phyloP scores from a whole-genome alignment of 768 basidiomycete species.

The Steccherinum ochraceum region DNA sequence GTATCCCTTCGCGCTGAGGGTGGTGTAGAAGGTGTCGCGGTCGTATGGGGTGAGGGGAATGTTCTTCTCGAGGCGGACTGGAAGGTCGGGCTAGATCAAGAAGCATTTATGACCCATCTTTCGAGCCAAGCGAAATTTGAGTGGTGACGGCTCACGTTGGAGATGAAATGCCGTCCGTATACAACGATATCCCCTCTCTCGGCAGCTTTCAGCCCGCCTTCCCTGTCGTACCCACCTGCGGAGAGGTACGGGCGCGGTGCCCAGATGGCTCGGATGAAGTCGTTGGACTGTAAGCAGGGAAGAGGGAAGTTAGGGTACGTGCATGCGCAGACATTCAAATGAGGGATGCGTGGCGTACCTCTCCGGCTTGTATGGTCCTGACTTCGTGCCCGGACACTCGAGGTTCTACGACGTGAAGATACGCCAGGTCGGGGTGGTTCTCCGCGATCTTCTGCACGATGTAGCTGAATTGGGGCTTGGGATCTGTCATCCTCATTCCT shows the following conservation, averaged over 20 bases:
- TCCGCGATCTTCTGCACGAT: constrained; percentile 34
- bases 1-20: constrained; percentile 6
- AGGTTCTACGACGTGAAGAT: constrained; percentile 30
- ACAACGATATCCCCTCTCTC: constrained; percentile 6
- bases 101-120: no score
- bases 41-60: constrained; percentile 9
- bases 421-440: constrained; percentile 33
- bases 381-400: constrained; percentile 2
- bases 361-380: constrained; percentile 1
- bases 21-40: constrained; percentile 11
- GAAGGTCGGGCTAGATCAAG: constrained; percentile 18
- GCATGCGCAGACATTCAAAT: no score
- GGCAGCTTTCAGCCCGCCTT: constrained; percentile 12
- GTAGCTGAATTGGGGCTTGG: constrained; percentile 46
- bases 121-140: no score
- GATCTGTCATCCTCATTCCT: no score
- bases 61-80: constrained; percentile 8
- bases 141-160: constrained; percentile 6
- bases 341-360: no score
- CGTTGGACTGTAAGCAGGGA: constrained; percentile 14
- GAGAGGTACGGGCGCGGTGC: constrained; percentile 10
- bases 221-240: constrained; percentile 15
- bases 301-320: no score
- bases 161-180: constrained; percentile 1
- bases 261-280: constrained; percentile 20